phyloP scores from a whole-genome alignment of 1,284 basidiomycete species.

The Trichosporon asahii region DNA sequence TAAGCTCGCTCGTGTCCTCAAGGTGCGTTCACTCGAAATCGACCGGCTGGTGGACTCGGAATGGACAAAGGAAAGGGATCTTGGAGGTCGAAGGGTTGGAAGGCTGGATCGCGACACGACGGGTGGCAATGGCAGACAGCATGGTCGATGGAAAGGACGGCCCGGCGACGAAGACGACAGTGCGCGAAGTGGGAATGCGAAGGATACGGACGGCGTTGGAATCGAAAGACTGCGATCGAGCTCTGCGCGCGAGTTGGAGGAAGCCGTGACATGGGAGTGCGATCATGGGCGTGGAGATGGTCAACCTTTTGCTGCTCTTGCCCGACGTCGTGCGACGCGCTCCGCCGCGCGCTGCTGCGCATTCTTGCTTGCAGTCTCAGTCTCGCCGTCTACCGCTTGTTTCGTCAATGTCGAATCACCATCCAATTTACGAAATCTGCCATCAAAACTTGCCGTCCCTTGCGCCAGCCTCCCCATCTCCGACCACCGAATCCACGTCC shows the following conservation, averaged over 20 bases:
- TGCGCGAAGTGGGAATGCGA: background rate
- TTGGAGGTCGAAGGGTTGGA: background rate
- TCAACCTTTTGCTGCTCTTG: too few species aligned
- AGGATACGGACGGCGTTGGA: background rate
- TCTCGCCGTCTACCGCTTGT: too few species aligned
- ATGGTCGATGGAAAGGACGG: background rate
- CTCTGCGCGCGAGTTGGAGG: too few species aligned
- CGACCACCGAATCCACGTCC: too few species aligned
- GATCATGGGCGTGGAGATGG: too few species aligned
- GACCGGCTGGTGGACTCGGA: background rate
- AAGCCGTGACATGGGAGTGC: too few species aligned
- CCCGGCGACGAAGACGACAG: background rate
- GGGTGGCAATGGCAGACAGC: background rate
- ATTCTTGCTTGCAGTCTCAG: too few species aligned
- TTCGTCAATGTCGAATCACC: too few species aligned
- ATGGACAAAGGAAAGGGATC: background rate
- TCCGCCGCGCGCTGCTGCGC: too few species aligned
- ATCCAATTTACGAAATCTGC: background rate
- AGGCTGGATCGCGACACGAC: background rate
- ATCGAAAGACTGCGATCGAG: background rate
- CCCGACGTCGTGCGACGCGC: too few species aligned
- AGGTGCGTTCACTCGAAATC: constrained; percentile 21
- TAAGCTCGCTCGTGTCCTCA: constrained; percentile 93
- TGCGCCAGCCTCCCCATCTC: too few species aligned
- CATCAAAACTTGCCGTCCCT: background rate